Evolutionary conservation across 352 stramenopile species (phyloP).

Genomic region (Aphanomyces astaci): DNA sequence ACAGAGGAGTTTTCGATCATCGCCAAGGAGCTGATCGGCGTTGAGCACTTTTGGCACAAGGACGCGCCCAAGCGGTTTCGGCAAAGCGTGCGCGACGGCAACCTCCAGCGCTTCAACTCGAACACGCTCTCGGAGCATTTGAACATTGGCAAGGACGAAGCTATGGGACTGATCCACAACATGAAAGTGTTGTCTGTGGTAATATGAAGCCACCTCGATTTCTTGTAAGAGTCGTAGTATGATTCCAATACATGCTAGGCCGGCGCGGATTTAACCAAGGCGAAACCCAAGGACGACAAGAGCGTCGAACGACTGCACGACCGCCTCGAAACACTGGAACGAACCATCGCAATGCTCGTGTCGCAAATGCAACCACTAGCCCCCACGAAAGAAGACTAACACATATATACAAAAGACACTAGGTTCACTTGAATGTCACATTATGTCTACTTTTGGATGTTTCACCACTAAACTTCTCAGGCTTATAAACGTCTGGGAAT

Average conservation of each 20-base stretch:
- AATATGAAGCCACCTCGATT: neutral
- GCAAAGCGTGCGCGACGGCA: neutral
- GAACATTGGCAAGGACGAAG: neutral
- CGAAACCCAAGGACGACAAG: neutral
- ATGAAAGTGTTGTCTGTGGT: neutral
- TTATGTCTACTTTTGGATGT: too few species aligned
- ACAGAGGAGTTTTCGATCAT: neutral
- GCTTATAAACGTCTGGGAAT: too few species aligned
- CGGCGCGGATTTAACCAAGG: neutral
- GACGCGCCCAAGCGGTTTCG: slow-evolving; percentile 2
- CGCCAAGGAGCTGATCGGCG: neutral
- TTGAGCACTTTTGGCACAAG: slow-evolving; percentile 1
- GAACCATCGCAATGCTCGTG: neutral
- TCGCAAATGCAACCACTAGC: neutral
- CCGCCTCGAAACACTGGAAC: neutral
- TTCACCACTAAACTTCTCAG: too few species aligned
- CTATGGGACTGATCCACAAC: neutral
- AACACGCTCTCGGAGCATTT: neutral
- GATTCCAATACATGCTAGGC: slow-evolving; percentile 1
- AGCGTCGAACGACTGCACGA: neutral
- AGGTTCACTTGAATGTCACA: too few species aligned
- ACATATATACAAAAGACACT: neutral
- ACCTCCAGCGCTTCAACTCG: neutral
- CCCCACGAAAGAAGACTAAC: neutral
- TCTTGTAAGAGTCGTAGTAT: too few species aligned